Percentiles rank a stretch among this genome's conserved stretches.
Evolutionary conservation across 768 basidiomycete species (phyloP).

Genomic region (Calocybe indica): DNA sequence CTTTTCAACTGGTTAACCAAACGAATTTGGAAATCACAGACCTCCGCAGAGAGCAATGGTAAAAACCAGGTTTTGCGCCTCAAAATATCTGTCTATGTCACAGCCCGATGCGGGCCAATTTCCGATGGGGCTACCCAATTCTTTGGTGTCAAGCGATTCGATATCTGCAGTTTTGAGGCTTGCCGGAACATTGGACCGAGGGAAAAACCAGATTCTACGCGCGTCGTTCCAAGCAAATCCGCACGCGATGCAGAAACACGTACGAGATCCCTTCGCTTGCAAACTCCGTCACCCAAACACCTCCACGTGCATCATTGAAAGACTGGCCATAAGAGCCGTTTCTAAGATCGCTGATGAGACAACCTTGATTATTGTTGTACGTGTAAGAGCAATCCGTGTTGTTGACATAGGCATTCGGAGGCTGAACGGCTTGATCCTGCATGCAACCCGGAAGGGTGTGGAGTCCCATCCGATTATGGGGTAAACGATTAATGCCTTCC

Average conservation of each 20-base stretch:
- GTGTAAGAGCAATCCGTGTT: constrained; percentile 55
- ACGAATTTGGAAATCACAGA: constrained; percentile 12
- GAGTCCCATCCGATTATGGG: constrained; percentile 61
- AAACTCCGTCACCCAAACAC: constrained; percentile 68
- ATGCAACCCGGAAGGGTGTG: constrained; percentile 64
- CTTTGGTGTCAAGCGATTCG: constrained; percentile 46
- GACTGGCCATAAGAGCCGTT: constrained; percentile 55
- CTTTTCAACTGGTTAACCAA: too few relatives aligned
- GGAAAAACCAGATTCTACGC: constrained; percentile 59
- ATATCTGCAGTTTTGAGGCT: constrained; percentile 37
- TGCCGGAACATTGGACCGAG: constrained; percentile 41
- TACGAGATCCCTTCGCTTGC: constrained; percentile 50
- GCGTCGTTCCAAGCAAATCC: too few relatives aligned
- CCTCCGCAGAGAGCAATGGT: constrained; percentile 71
- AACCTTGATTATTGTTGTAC: constrained; percentile 56
- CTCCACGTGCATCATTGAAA: constrained; percentile 64
- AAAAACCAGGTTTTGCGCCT: constrained; percentile 61
- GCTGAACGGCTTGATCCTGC: constrained; percentile 41
- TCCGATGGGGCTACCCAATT: constrained; percentile 61
- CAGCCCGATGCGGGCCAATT: constrained; percentile 63
- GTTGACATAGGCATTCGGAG: constrained; percentile 42
- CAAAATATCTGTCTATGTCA: constrained; percentile 45
- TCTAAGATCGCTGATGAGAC: constrained; percentile 51
- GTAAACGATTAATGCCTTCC: constrained; percentile 70
- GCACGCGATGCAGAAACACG: constrained; percentile 12